These are phyloP conservation scores for Leucocoprinus birnbaumii DNA, from an alignment of 768 basidiomycete genomes.

Conservation along the genomic window DNA sequence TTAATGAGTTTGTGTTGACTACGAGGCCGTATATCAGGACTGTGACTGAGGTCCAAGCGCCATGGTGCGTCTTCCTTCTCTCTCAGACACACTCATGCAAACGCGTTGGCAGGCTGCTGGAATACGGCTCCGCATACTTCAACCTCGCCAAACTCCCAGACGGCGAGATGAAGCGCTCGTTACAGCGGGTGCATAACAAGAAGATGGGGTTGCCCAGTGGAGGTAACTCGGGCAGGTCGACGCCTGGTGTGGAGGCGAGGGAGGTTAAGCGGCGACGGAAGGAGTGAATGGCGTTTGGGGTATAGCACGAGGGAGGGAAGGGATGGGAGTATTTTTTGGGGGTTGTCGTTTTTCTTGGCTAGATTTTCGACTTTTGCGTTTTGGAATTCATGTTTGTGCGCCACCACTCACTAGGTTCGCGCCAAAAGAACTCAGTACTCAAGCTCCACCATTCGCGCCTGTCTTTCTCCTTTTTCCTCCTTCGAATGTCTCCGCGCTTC, in stretches of 20 bases:
- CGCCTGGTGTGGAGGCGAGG: slow-evolving; percentile 17
- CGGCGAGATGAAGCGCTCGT: slow-evolving; percentile 66
- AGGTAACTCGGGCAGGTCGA: slow-evolving; percentile 19
- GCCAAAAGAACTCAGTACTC: no score
- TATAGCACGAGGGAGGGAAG: no score
- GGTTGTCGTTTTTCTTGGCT: no score
- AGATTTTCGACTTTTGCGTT: no score
- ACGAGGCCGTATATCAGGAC: slow-evolving; percentile 88
- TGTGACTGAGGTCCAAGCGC: slow-evolving; percentile 80
- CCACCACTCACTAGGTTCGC: no score
- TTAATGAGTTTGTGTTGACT: slow-evolving; percentile 76
- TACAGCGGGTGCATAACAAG: slow-evolving; percentile 57
- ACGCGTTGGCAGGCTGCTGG: slow-evolving; percentile 31
- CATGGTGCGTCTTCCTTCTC: slow-evolving; percentile 56
- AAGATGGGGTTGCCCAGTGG: slow-evolving; percentile 29
- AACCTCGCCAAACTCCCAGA: slow-evolving; percentile 63
- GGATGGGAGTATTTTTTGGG: no score
- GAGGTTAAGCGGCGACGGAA: slow-evolving; percentile 31
- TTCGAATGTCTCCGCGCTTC: no score
- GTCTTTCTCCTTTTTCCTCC: no score
- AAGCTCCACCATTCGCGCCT: no score
- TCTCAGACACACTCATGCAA: slow-evolving; percentile 2
- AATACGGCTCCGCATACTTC: slow-evolving; percentile 55
- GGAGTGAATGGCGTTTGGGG: neutral
- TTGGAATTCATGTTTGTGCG: no score